These are phyloP conservation scores for Colletotrichum lupini DNA, from an alignment of 2,329 filamentous ascomycete species.

Conservation along the genomic window DNA sequence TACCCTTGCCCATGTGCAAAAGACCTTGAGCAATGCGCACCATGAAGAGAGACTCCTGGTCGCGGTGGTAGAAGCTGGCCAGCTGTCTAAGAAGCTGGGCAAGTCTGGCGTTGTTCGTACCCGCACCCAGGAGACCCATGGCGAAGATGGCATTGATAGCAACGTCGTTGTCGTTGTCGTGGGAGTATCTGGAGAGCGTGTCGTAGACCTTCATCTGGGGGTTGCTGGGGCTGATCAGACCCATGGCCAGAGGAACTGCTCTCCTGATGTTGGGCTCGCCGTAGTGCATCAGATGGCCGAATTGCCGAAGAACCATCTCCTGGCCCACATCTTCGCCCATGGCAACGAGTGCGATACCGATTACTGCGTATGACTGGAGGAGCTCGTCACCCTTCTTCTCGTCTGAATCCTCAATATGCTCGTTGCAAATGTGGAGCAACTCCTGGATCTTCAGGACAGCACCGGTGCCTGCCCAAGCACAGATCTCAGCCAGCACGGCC, in stretches of 20 bases:
- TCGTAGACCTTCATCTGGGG: constrained; percentile 99
- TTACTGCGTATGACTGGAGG: constrained; percentile 93
- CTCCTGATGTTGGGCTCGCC: constrained; percentile 97
- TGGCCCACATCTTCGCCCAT: constrained; percentile 99
- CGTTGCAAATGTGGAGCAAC: constrained; percentile 96
- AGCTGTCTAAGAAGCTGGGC: constrained; percentile 94
- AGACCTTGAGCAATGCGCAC: constrained; percentile 98
- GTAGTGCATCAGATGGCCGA: constrained; percentile 99
- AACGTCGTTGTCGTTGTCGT: constrained; percentile 98
- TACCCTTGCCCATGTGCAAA: constrained; percentile 99
- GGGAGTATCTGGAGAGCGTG: constrained; percentile 94
- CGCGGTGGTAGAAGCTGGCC: constrained; percentile 97
- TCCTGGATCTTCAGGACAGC: constrained; percentile 98
- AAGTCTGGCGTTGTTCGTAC: constrained; percentile 96
- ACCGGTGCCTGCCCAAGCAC: constrained; percentile 97
- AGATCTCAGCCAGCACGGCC: constrained; percentile 92
- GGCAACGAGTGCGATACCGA: constrained; percentile 91
- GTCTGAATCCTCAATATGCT: constrained; percentile 93
- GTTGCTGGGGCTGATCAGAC: constrained; percentile 95
- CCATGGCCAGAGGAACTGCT: constrained; percentile 96
- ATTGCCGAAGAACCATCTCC: constrained; percentile 98
- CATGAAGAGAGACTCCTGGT: constrained; percentile 98
- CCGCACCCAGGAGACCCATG: constrained; percentile 96
- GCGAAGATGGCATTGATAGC: constrained; percentile 99
- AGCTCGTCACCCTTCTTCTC: constrained; percentile 97